These are phyloP conservation scores for Paracoccidioides lutzii DNA, from an alignment of 2,329 filamentous ascomycete species.

Conservation along the genomic window DNA sequence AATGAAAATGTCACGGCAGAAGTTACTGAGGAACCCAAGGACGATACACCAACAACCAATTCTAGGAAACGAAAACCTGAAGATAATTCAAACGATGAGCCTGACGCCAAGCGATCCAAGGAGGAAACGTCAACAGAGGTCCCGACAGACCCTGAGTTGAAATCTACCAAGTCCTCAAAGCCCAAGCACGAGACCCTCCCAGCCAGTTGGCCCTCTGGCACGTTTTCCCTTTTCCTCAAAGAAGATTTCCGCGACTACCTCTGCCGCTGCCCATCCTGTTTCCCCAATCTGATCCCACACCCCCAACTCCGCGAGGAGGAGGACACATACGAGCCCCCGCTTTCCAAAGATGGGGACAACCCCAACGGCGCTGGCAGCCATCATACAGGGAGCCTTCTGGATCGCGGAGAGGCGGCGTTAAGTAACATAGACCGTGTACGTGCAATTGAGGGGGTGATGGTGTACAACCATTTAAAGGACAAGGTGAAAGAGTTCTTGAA, in stretches of 20 bases:
- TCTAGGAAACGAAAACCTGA: slow-evolving; percentile 56
- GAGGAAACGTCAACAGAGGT: slow-evolving; percentile 20
- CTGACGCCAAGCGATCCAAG: slow-evolving; percentile 42
- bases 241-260: slow-evolving; percentile 66
- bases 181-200: slow-evolving; percentile 55
- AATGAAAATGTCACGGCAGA: neutral
- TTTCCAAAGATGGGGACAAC: slow-evolving; percentile 53
- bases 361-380: slow-evolving; percentile 40
- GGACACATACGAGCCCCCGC: slow-evolving; percentile 80
- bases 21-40: slow-evolving; percentile 3
- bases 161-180: slow-evolving; percentile 41
- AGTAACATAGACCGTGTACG: slow-evolving; percentile 84
- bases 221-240: slow-evolving; percentile 72
- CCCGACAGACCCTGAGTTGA: slow-evolving; percentile 49
- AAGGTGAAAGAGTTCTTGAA: slow-evolving; percentile 90
- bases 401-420: slow-evolving; percentile 83
- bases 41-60: slow-evolving; percentile 11
- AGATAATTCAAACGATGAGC: slow-evolving; percentile 31
- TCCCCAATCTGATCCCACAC: slow-evolving; percentile 55
- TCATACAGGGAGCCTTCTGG: slow-evolving; percentile 73
- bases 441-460: slow-evolving; percentile 95
- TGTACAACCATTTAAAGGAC: slow-evolving; percentile 91
- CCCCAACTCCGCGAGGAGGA: slow-evolving; percentile 85
- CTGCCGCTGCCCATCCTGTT: slow-evolving; percentile 75
- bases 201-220: slow-evolving; percentile 36